phyloP scores from a whole-genome alignment of 2,329 filamentous ascomycete genomes.

The Emergomyces africanus region DNA sequence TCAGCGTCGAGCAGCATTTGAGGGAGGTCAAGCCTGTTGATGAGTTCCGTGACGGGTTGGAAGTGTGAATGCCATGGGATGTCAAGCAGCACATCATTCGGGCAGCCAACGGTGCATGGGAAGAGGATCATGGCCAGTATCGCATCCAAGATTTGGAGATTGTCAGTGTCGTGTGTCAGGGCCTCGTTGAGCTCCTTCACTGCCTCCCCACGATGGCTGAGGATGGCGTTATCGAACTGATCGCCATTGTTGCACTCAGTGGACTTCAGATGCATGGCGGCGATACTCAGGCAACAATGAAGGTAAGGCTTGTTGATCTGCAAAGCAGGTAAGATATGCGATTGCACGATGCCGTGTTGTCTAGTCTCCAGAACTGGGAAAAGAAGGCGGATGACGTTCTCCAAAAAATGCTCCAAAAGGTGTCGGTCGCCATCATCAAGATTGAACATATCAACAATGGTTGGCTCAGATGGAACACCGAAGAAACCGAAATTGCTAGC shows the following conservation, averaged over 20 bases:
- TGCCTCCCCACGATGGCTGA: constrained; percentile 74
- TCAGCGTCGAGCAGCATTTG: constrained; percentile 49
- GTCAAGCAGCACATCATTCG: constrained; percentile 73
- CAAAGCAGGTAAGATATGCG: constrained; percentile 73
- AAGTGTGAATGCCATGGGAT: constrained; percentile 98
- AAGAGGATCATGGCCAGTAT: constrained; percentile 92
- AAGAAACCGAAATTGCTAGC: constrained; percentile 66
- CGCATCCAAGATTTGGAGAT: constrained; percentile 75
- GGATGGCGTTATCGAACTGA: constrained; percentile 78
- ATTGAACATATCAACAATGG: constrained; percentile 45
- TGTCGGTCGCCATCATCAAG: constrained; percentile 74
- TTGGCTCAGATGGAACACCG: constrained; percentile 58
- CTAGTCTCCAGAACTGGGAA: constrained; percentile 89
- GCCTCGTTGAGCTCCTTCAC: constrained; percentile 73
- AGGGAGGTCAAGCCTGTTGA: constrained; percentile 72
- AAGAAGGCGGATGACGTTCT: constrained; percentile 72
- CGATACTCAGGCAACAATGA: constrained; percentile 88
- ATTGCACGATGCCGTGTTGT: constrained; percentile 67
- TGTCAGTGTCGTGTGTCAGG: constrained; percentile 64
- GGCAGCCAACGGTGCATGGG: constrained; percentile 78
- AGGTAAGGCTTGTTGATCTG: constrained; percentile 88
- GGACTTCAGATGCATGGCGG: constrained; percentile 83
- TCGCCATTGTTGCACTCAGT: constrained; percentile 51
- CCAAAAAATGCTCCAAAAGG: constrained; percentile 80
- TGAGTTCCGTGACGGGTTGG: constrained; percentile 73